Evolutionary conservation across 164 flowering plant genomes (phyloP).

Genomic region (Vitis riparia): DNA sequence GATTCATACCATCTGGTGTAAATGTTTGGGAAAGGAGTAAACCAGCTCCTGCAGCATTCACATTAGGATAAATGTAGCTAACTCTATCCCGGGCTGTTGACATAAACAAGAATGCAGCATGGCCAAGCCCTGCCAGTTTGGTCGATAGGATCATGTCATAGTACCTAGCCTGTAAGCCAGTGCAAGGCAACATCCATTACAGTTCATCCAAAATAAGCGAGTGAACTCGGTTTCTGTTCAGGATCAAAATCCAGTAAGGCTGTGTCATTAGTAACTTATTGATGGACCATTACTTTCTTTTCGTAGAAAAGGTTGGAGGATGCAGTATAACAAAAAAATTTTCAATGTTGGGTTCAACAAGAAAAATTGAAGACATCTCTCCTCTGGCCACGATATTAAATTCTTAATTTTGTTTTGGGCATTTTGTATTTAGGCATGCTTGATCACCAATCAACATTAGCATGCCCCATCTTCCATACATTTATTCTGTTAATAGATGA

Average conservation of each 20-base stretch:
- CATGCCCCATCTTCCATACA: neutral
- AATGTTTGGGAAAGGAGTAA: conserved; percentile 70
- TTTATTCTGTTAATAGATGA: no score
- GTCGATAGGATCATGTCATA: conserved; percentile 87
- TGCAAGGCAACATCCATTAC: conserved; percentile 3
- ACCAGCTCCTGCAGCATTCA: conserved; percentile 93
- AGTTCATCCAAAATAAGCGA: neutral
- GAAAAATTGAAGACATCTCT: no score
- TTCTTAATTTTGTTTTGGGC: no score
- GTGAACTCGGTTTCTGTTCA: neutral
- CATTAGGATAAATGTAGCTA: conserved; percentile 86
- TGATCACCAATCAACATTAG: neutral
- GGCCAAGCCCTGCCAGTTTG: conserved; percentile 83
- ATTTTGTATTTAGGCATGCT: no score
- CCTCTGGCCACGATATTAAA: no score
- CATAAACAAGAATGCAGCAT: conserved; percentile 84
- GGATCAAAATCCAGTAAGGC: no score
- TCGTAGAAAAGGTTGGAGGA: no score
- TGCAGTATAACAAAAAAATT: no score
- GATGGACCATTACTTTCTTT: no score
- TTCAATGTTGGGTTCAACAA: no score
- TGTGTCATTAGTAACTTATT: no score
- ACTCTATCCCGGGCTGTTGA: conserved; percentile 75
- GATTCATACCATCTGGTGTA: conserved; percentile 54
- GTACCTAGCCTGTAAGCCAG: conserved; percentile 63